Base-by-base conservation (phyloP, 768 basidiomycete species). In the Tylopilus plumbeoviolaceoides region DNA sequence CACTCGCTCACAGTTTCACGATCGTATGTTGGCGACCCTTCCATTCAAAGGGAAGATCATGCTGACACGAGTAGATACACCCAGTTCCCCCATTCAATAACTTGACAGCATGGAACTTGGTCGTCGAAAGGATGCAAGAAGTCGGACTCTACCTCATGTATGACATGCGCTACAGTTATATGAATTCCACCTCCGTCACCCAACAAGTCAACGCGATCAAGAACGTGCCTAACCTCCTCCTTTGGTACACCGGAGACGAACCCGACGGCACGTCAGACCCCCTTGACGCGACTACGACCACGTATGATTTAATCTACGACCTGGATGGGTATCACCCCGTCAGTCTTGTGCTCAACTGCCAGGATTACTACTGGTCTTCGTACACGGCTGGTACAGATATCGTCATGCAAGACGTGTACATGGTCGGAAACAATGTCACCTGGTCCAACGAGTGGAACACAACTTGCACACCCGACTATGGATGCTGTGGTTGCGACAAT, bases 211-310 rank as follows among this genome's bases (percentile, higher is more conserved):
- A 83, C 52, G 70, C 69, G 35, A 76, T 91, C 70, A 87, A 86
- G 59, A 73, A 78, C 31, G 76, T 83, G 1, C 75, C 81, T 0
- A 89, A 88, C 58, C 76, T 91, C 23, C 72, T 90, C 12, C 67
- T 84, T 1, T 87, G 84, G 83, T 88, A 87, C 67, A 87, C 85
- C 2, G 83, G 75, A 0, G 85, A 89, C 58, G 87, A 89, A 65
- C 85, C 83, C 1, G 86, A 88, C 58, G 86, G 86, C 39, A 83
- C 79, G 1, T 77, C 77, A 11, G 83, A 87, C 52, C 85, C 87
- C 10, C 70, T 85, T 33, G 74, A 83, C 48, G 83, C 85, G 0
- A 82, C 60, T 0, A 53, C 68, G 5, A 67, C 67, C 21, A 66
- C 83, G 0, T 79, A 79, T 33, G 77, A 82, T 55, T 70, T 82